Evolutionary conservation across 805 yeast genomes (phyloP).

Genomic region (Candida germanica): DNA sequence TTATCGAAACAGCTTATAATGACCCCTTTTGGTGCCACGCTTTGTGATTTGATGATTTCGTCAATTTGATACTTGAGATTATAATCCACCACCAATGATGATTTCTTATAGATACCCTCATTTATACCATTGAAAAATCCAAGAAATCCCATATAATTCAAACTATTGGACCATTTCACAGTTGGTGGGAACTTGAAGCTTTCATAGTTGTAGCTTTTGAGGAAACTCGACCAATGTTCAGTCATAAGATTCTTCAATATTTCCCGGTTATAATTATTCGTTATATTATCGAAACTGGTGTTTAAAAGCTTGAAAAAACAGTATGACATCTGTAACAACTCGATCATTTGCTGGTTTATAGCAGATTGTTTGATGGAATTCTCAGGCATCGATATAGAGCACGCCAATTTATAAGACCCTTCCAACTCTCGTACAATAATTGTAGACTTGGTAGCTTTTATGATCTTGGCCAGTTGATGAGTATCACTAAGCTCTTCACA

Average conservation of each 20-base stretch:
- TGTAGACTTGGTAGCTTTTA: constrained; percentile 24
- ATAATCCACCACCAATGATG: constrained; percentile 21
- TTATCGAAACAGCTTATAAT: constrained; percentile 27
- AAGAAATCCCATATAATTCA: constrained; percentile 36
- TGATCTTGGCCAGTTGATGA: constrained; percentile 10
- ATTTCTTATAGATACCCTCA: constrained; percentile 23
- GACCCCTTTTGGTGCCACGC: constrained; percentile 21
- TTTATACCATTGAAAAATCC: constrained; percentile 22
- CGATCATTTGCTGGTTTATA: constrained; percentile 24
- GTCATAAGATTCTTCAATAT: constrained; percentile 16
- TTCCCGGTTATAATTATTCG: constrained; percentile 15
- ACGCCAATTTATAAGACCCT: constrained; percentile 23
- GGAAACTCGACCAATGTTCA: constrained; percentile 30
- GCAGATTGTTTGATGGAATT: constrained; percentile 16
- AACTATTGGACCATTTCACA: constrained; percentile 33
- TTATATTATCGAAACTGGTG: constrained; percentile 19
- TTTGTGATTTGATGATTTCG: constrained; percentile 10
- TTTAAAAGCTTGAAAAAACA: constrained; percentile 26
- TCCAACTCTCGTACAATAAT: constrained; percentile 25
- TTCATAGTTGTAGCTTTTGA: constrained; percentile 22
- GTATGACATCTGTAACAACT: constrained; percentile 21
- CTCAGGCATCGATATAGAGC: constrained; percentile 20
- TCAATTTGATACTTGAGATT: constrained; percentile 18
- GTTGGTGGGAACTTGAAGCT: constrained; percentile 18
- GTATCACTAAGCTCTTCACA: constrained; percentile 20